Evolutionary conservation across 2,329 filamentous ascomycete genomes (phyloP).

Genomic region (Aspergillus tanneri): DNA sequence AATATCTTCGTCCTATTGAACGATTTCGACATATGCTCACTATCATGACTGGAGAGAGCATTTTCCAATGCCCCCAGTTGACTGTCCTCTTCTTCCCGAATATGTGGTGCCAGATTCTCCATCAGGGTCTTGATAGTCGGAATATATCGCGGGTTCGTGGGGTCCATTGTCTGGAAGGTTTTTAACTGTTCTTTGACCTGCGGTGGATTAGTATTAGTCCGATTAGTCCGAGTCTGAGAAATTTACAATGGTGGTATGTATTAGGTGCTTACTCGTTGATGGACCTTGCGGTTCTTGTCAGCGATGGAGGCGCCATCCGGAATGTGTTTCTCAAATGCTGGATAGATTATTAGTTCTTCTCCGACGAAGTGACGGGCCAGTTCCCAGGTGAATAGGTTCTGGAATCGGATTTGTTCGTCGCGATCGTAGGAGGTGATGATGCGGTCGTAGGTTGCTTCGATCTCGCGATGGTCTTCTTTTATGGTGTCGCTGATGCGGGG

Average conservation of each 20-base stretch:
- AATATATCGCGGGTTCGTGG: conserved; percentile 41
- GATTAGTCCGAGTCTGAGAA: neutral
- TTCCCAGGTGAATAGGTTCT: conserved; percentile 54
- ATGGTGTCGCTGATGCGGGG: conserved; percentile 34
- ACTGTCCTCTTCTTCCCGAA: conserved; percentile 50
- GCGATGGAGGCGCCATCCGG: conserved; percentile 45
- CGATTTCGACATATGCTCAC: conserved; percentile 38
- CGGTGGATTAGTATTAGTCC: neutral
- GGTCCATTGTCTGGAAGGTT: conserved; percentile 48
- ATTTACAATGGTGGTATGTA: no score
- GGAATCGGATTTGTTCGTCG: conserved; percentile 44
- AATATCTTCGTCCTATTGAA: conserved; percentile 55
- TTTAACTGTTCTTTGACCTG: conserved; percentile 54
- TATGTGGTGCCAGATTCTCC: conserved; percentile 45
- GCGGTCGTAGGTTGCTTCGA: conserved; percentile 43
- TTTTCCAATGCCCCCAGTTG: conserved; percentile 51
- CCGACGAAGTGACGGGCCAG: conserved; percentile 51
- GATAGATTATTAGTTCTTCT: conserved; percentile 55
- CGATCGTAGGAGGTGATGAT: conserved; percentile 39
- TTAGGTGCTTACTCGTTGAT: conserved; percentile 32
- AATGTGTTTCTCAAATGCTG: conserved; percentile 51
- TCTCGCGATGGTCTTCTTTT: conserved; percentile 40
- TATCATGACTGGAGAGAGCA: conserved; percentile 34
- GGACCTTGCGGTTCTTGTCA: conserved; percentile 48
- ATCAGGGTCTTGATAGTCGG: conserved; percentile 45